Base-by-base conservation (phyloP, 75 land plant species). In the Pinus tabuliformis region DNA sequence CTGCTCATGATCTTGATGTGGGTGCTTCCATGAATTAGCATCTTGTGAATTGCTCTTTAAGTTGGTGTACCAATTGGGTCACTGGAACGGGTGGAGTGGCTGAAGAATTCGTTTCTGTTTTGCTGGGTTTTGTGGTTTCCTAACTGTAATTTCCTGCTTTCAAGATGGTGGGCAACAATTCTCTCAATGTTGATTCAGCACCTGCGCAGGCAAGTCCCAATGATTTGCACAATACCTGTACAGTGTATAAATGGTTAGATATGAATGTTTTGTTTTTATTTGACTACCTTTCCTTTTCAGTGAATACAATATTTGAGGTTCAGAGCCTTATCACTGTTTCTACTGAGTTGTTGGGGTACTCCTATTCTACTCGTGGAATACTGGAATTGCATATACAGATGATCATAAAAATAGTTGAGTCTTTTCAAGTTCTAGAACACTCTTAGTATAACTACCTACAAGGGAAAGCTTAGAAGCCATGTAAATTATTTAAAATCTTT, bases 151-250 rank as follows among this genome's bases (percentile, higher is more conserved):
- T 42, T 42, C 45, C 45, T 42, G 5, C 45, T 42, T 45, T 66
- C 70, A 66, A 49, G 39, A 66, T 66, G 70, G 70, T 39, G 70
- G 39, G 49, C 18, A 49, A 22, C 49, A 66, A 39, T 66, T 66
- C 49, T 66, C 49, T 66, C 52, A 39, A 39, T 39, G 71, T 66
- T 20, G 39, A 45, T 21, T 66, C 71, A 5, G 52, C 71, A 37
- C 71, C 71, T 39, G 11, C 49, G 52, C 18, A 66, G 71, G 71
- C 71, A 66, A 39, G 71, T 39, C 39, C n/a, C 39, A n/a, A 37
- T 42, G n/a, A 18, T 11, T n/a, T n/a, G 37, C 45, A 9, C 17
- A 7, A 8, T 64, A 26, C 37, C 37, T 36, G 6, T 5, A 33
- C 33, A 33, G 36, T 12, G 26, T 7, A 28, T 24, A 8, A 45